Evolutionary conservation across 345 rosid species (phyloP), one percentile per base, ranked within the genome.

Genomic region (Jatropha curcas): DNA sequence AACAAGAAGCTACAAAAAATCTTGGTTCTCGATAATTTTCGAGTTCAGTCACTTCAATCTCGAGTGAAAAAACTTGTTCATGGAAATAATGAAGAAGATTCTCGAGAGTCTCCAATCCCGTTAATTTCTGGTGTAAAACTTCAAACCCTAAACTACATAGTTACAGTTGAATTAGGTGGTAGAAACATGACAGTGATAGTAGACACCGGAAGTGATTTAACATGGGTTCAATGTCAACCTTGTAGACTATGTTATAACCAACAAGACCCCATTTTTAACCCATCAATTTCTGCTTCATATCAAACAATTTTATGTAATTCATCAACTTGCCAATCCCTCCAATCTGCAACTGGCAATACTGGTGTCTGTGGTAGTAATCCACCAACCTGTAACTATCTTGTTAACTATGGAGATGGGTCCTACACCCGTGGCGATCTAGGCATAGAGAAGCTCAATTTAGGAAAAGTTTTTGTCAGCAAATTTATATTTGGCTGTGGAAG

Each of bases 201-300:
- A 13, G 97, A 94, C 70, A 94, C 97, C 0, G 98, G 98, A 64
- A 94, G 98, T 63, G 98, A 94, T 72, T 82, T 94, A 78, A 92
- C 94, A 3, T 94, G 98, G 98, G 89, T 94, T 53, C 98, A 92
- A 67, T 94, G 98, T 79, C 90, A 83, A 50, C 97, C 98, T 28
- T 94, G 98, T 76, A 85, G 51, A 46, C 74, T 69, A 4, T 94
- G 98, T 78, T 88, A 90, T 77, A 80, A 70, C 74, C 98, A 94
- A 71, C 75, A 83, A 61, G 97, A 85, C 60, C 91, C 98, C 71
- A 53, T 92, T 46, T 92, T 88, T 70, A 81, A 86, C 64, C 91
- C 98, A 60, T 83, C 91, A 17, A 20, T 59, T 45, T 92, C 98
- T 7, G 68, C 88, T 60, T 84, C 97, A 39, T 94, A 81, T 86